These are phyloP conservation scores for Fusarium pilosicola DNA, from an alignment of 2,329 filamentous ascomycete species.

Conservation along the genomic window DNA sequence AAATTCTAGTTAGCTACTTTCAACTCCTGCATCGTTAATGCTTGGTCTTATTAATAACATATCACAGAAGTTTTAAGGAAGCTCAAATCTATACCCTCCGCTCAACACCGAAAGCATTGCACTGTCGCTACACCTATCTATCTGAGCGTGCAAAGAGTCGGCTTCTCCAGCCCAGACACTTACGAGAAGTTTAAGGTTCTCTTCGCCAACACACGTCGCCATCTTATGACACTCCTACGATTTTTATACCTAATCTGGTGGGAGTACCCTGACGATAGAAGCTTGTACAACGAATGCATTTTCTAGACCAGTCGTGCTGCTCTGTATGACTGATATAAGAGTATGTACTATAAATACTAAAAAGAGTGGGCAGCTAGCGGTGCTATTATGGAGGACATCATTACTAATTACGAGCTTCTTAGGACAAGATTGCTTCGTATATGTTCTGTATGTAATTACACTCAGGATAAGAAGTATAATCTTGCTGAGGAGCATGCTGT, in stretches of 20 bases:
- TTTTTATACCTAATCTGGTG: conserved; percentile 25
- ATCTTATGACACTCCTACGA: conserved; percentile 19
- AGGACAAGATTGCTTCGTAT: conserved; percentile 21
- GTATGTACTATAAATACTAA: conserved; percentile 31
- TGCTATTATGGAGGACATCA: conserved; percentile 35
- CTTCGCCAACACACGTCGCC: conserved; percentile 21
- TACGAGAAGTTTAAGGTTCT: conserved; percentile 28
- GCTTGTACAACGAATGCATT: conserved; percentile 31
- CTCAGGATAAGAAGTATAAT: conserved; percentile 33
- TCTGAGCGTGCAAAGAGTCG: conserved; percentile 12
- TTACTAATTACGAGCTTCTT: conserved; percentile 34
- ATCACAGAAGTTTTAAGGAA: neutral
- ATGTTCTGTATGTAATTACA: conserved; percentile 23
- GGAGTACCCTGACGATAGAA: conserved; percentile 18
- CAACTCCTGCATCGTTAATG: neutral
- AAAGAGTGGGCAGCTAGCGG: conserved; percentile 26
- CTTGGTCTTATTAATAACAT: too few species aligned
- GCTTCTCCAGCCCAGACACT: conserved; percentile 22
- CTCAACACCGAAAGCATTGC: too few species aligned
- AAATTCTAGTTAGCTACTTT: neutral
- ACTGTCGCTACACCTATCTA: conserved; percentile 12
- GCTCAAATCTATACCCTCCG: neutral
- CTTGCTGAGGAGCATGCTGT: conserved; percentile 32
- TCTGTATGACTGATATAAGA: conserved; percentile 30
- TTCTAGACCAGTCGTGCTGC: conserved; percentile 29